Conservation (phyloP, 805 yeast genomes). For the Torulaspora gathmanii region DNA sequence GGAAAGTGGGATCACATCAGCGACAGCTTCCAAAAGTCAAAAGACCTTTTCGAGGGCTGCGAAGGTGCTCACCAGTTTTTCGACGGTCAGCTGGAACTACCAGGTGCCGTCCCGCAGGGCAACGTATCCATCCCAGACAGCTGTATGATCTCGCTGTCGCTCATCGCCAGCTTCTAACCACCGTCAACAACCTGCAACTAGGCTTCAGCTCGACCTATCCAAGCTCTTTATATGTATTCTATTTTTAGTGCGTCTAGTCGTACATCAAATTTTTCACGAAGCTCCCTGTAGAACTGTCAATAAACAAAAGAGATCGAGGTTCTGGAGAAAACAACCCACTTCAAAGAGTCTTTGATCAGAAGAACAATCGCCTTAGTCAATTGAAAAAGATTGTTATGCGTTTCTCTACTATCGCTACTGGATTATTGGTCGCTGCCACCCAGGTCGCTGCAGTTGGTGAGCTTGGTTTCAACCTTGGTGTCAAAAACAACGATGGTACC, state of each 20-base stretch:
- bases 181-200: neutral
- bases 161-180: conserved; percentile 13
- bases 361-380: too few relatives aligned
- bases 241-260: conserved; percentile 2
- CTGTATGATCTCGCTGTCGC: conserved; percentile 52
- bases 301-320: conserved; percentile 1
- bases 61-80: conserved; percentile 57
- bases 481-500: conserved; percentile 62
- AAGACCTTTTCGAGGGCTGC: conserved; percentile 48
- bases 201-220: too few relatives aligned
- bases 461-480: conserved; percentile 86
- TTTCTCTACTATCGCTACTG: conserved; percentile 43
- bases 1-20: conserved; percentile 60
- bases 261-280: conserved; percentile 1
- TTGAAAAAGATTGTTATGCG: conserved; percentile 21
- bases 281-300: neutral
- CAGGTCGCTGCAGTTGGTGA: conserved; percentile 58
- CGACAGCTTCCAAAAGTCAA: conserved; percentile 49
- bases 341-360: neutral
- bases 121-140: conserved; percentile 62
- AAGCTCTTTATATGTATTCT: neutral
- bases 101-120: conserved; percentile 44
- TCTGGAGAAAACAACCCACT: conserved; percentile 1
- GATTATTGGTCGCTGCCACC: conserved; percentile 37
- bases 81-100: conserved; percentile 56